These are phyloP conservation scores for Ustilago hordei DNA, from an alignment of 1,284 basidiomycete genomes.

Conservation along the genomic window DNA sequence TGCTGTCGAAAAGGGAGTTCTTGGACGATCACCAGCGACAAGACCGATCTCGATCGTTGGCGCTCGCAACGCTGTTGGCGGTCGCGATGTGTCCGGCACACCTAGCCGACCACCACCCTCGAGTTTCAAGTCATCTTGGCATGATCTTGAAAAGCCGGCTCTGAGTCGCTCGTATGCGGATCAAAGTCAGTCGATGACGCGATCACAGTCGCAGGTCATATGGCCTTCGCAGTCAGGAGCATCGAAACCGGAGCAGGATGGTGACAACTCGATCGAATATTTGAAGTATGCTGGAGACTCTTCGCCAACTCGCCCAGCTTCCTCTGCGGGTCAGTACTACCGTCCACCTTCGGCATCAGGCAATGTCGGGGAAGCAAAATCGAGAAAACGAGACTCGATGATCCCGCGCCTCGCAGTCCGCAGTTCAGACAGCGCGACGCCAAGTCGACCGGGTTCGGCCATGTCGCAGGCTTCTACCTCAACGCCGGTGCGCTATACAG, in stretches of 20 bases:
- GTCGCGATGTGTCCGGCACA: constrained; percentile 22
- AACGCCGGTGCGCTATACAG: constrained; percentile 43
- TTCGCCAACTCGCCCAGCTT: constrained; percentile 33
- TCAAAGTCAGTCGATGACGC: constrained; percentile 32
- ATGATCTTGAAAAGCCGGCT: constrained; percentile 27
- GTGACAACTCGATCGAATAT: constrained; percentile 43
- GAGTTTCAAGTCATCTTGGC: constrained; percentile 43
- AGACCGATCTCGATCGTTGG: constrained; percentile 30
- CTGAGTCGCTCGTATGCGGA: neutral
- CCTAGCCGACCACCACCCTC: constrained; percentile 43
- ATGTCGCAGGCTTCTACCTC: constrained; percentile 50
- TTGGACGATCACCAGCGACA: constrained; percentile 29
- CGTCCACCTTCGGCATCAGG: constrained; percentile 54
- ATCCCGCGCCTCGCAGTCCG: constrained; percentile 53
- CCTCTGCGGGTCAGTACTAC: constrained; percentile 55
- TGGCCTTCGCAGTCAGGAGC: constrained; percentile 23
- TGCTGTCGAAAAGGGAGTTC: constrained; percentile 42
- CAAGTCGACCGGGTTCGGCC: constrained; percentile 55
- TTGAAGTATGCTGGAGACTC: constrained; percentile 20
- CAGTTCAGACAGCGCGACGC: constrained; percentile 17
- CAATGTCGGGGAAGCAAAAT: constrained; percentile 38
- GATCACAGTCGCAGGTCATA: constrained; percentile 37
- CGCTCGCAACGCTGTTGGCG: constrained; percentile 5
- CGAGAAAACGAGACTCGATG: constrained; percentile 49
- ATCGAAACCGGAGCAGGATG: constrained; percentile 2